Evolutionary conservation across 2,329 filamentous ascomycete species (phyloP).

Genomic region (Sporothrix dimorphospora): DNA sequence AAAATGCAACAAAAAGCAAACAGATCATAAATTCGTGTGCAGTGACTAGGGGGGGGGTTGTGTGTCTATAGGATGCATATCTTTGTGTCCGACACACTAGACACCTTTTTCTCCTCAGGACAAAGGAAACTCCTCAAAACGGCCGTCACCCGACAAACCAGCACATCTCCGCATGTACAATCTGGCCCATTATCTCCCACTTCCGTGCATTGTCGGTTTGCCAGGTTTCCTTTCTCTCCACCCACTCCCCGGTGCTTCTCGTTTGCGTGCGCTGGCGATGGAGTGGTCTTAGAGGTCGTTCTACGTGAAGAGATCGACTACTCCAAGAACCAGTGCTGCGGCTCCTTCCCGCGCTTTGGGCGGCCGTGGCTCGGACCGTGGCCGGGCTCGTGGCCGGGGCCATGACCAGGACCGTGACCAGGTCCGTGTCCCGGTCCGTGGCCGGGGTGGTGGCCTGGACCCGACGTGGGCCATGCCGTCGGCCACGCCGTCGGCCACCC

Average conservation of each 20-base stretch:
- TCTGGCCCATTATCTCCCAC: not conserved
- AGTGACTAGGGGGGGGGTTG: not conserved
- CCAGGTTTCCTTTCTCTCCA: not conserved
- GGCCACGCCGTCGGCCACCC: not conserved
- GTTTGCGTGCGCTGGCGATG: not conserved
- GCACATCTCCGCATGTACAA: not conserved
- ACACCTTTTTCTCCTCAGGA: not conserved
- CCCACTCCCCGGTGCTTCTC: slow-evolving; percentile 9
- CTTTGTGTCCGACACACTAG: slow-evolving; percentile 4
- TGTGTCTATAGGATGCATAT: not conserved
- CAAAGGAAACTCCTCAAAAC: not conserved
- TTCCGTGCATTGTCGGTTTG: not conserved
- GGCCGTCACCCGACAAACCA: not conserved
- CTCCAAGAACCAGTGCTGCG: not conserved
- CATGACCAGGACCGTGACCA: not conserved
- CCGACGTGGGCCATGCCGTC: not conserved
- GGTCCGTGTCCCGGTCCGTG: not conserved
- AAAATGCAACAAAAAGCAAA: not conserved
- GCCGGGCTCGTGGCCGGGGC: not conserved
- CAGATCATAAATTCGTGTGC: not conserved
- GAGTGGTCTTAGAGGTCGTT: not conserved
- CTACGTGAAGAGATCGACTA: not conserved
- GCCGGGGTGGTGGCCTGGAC: not conserved
- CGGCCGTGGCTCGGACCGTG: not conserved
- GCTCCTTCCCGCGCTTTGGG: not conserved